These are phyloP conservation scores for Rhododendron simsii DNA, from an alignment of 148 eudicot species.

Conservation along the genomic window DNA sequence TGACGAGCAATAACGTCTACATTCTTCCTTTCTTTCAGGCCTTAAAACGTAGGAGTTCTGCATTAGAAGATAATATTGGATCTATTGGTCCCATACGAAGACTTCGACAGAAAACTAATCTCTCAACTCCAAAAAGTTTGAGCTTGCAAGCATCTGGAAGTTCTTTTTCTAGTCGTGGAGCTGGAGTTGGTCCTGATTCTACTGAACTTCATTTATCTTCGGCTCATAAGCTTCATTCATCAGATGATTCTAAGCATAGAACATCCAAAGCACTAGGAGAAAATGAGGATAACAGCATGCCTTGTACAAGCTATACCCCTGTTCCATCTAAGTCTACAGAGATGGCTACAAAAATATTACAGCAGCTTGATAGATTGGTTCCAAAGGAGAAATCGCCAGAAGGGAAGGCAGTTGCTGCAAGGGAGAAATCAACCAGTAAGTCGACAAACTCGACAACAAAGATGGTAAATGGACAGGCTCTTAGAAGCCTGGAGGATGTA, in stretches of 20 bases:
- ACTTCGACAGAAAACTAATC: conserved; percentile 83
- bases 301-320: conserved; percentile 38
- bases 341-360: conserved; percentile 66
- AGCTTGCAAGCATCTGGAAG: conserved; percentile 28
- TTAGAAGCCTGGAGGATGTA: conserved; percentile 37
- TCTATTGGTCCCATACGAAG: conserved; percentile 82
- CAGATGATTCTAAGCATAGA: conserved; percentile 18
- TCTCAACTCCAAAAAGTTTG: conserved; percentile 42
- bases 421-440: conserved; percentile 34
- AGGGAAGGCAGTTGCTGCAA: conserved; percentile 26
- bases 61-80: conserved; percentile 72
- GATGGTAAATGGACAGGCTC: conserved; percentile 44
- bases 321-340: conserved; percentile 72
- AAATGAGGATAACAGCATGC: conserved; percentile 21
- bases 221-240: conserved; percentile 16
- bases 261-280: conserved; percentile 26
- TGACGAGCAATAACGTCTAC: background rate
- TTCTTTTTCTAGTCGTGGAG: conserved; percentile 27
- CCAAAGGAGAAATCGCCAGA: conserved; percentile 66
- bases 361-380: conserved; percentile 63
- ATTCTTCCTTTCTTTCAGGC: conserved; percentile 35
- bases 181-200: conserved; percentile 31
- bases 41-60: conserved; percentile 76
- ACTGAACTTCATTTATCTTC: conserved; percentile 20
- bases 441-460: conserved; percentile 36